Base-by-base conservation (phyloP, 306 rosid genomes). In the Lotus japonicus region DNA sequence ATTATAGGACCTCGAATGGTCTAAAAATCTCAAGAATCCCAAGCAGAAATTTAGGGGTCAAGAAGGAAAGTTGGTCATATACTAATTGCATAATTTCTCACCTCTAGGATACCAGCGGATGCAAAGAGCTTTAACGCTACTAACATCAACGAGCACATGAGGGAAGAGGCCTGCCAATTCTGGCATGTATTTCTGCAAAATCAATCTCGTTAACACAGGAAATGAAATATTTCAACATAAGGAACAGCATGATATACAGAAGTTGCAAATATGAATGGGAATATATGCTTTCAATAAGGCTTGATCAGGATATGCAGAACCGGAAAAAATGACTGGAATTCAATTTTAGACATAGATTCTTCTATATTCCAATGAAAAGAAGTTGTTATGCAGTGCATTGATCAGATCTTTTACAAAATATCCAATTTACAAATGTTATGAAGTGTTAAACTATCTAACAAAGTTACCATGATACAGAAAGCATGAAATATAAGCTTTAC, bases 81-180 rank as follows among this genome's bases (percentile, higher is more conserved):
- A 31, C 2, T 5, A 70, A 70, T 0, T 26, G 14, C 14, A 39
- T 57, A 62, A 51, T 58, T 69, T 44, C 67, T 83, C 79, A 94
- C 99, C 99, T 80, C 5, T 81, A 3, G 96, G 99, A 80, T 74
- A 94, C 99, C 99, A 94, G 71, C 97, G 99, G 44, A 79, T 33
- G 80, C 92, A 94, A 14, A 94, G 84, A 64, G 90, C 92, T 70
- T 80, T 88, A 77, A 94, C 76, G 28, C 99, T 94, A 77, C 99
- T 94, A 75, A 94, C 99, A 71, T 94, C 99, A 36, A 94, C 99
- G 51, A 94, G 67, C 55, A 94, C 98, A 49, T 94, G 99, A 61
- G 99, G 74, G 85, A 94, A 94, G 76, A 90, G 90, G 63, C 80
- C 79, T 31, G 96, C 96, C 82, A 94, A 84, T 51, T 88, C 94